Evolutionary conservation across 352 stramenopile genomes (phyloP), one percentile per base, ranked within the genome.

Genomic region (Globisporangium camurandrum): DNA sequence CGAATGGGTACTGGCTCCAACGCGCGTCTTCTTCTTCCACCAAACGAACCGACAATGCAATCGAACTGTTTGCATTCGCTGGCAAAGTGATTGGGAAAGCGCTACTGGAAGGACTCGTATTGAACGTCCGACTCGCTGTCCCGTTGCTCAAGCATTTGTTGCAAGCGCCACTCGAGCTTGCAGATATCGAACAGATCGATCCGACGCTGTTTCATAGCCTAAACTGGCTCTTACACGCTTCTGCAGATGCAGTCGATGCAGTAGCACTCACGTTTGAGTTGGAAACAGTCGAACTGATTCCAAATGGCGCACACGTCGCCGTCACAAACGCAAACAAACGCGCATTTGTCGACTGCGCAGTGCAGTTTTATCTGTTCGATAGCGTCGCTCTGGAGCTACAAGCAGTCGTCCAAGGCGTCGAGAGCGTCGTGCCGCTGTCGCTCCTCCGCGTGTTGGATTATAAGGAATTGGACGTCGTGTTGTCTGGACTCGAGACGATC

Each of bases 401-500:
- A 38, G 93, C 60, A 23, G 64, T 92, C 3, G 48, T 84, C 38
- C 62, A 77, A 4, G 83, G 97, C 14, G 92, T 99, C 42, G 97
- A 93, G 52, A 95, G 97, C 51, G 83, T 99, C 16, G 82, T 99
- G 17, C 95, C 90, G 2, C 90, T 97, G 55, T 81, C 88, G n/a
- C 66, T 98, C 19, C 72, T 99, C 10, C 95, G 96, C 38, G 71
- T 98, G 11, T 99, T 99, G 60, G 96, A 99, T 61, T 98, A 97
- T 67, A 95, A 98, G 69, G 96, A 99, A 70, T 69, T 99, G 1
- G 82, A 90, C n/a, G 51, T 93, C 12, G 39, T 93, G 31, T 48
- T 93, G 8, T 88, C 75, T 2, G 83, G 83, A 1, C 55, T 95
- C 36, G 50, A 66, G 3, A 49, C 76, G 28, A 94, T 98, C 45